Evolutionary conservation across 306 rosid genomes (phyloP), one percentile per base, ranked within the genome.

Genomic region (Fragaria nilgerrensis): DNA sequence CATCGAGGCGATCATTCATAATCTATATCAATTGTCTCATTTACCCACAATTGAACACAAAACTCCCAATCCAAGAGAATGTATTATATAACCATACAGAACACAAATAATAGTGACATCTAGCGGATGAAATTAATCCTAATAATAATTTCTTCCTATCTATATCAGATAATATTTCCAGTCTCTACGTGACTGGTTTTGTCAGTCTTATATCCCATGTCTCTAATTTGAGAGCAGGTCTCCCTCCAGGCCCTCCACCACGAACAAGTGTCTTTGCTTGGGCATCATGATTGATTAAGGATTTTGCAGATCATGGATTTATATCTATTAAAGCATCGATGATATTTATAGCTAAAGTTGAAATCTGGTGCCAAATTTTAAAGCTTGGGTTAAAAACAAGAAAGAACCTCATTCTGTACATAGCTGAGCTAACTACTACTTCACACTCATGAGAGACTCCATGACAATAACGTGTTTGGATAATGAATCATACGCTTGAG

Each of bases 181-280:
- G 10, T 41, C 7, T 29, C 2, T 53, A 71, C 5, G 10, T 13
- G 39, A 27, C n/a, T 27, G 2, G 41, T 62, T 41, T 68, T 43
- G 17, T 43, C 53, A 15, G 27, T 6, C 11, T 43, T 16, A 5
- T 13, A 4, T 41, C 12, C 48, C 41, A 37, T 72, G 49, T 53
- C 65, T 43, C 76, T 22, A n/a, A 36, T 39, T 72, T n/a, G 45
- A 7, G 27, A n/a, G 65, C 65, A 53, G 17, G 17, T 13, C 73
- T 69, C 73, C 37, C 44, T 68, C 55, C 55, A 25, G 44, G 44
- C 17, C 53, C 73, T 44, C 73, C 73, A 68, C 73, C 47, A 66
- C 71, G 8, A 37, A 67, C 72, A 20, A 41, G 13, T 67, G 48
- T 67, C 65, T 11, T 7, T 25, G 13, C 48, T 19, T 20, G 6